Conservation (phyloP, 345 rosid species). For the Draba incana region DNA sequence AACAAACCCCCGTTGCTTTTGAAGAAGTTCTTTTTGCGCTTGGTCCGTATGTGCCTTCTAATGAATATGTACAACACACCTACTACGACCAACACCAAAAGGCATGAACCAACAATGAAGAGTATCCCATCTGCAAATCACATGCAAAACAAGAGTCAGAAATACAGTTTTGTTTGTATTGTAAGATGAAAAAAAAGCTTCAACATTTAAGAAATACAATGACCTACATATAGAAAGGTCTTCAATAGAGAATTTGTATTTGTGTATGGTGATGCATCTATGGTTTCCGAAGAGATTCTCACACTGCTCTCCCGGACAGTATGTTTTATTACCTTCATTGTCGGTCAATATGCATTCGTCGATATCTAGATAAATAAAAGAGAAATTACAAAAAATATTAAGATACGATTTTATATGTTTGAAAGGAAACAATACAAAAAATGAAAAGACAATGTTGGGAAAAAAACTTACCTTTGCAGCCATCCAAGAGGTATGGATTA, state of each 20-base stretch:
- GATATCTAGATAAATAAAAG: constrained; percentile 9
- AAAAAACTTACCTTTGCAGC: constrained; percentile 34
- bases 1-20: too few relatives aligned
- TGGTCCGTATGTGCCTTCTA: neutral
- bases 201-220: neutral
- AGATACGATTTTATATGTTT: too few relatives aligned
- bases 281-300: neutral
- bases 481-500: constrained; percentile 38
- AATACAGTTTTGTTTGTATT: neutral
- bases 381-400: neutral
- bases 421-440: neutral
- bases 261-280: neutral
- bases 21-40: too few relatives aligned
- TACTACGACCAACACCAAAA: neutral
- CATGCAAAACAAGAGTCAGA: neutral
- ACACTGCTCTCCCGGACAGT: neutral
- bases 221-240: neutral
- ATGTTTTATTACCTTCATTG: neutral
- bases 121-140: neutral
- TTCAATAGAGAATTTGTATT: too few relatives aligned
- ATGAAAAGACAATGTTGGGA: neutral
- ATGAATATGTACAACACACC: neutral
- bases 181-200: neutral
- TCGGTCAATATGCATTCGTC: neutral
- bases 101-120: neutral